These are phyloP conservation scores for Aegilops speltoides DNA, from an alignment of 176 grass and related monocot species.

Conservation along the genomic window DNA sequence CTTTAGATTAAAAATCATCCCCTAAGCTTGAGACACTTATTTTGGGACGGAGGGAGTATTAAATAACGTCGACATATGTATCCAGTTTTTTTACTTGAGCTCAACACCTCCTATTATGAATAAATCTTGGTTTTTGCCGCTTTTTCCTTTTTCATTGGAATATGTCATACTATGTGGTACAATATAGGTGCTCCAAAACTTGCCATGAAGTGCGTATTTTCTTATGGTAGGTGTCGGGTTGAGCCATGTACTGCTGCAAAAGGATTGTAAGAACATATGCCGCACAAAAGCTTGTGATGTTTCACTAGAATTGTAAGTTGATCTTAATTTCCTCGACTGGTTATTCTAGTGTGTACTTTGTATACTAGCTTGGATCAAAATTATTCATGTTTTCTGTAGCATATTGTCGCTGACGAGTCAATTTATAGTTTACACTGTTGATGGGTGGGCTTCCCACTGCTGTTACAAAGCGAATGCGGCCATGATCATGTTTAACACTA, in stretches of 20 bases:
- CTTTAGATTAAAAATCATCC: neutral
- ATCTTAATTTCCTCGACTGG: neutral
- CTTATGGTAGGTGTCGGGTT: slow-evolving; percentile 12
- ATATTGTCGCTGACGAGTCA: neutral
- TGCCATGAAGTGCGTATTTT: neutral
- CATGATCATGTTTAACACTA: slow-evolving; percentile 6
- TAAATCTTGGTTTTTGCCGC: neutral
- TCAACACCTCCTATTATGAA: neutral
- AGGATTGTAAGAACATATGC: slow-evolving; percentile 44
- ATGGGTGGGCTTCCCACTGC: neutral
- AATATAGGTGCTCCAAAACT: neutral
- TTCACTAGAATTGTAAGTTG: slow-evolving; percentile 52
- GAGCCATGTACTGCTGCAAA: slow-evolving; percentile 44
- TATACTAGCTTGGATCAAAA: neutral
- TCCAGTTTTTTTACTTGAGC: neutral
- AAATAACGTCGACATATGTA: neutral
- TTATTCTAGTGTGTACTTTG: slow-evolving; percentile 1
- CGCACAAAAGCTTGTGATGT: slow-evolving; percentile 39
- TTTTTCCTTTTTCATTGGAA: neutral
- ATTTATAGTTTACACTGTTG: neutral
- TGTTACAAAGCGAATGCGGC: neutral
- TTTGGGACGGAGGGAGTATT: neutral
- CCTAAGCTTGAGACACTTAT: too few relatives aligned
- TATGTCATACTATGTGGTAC: neutral
- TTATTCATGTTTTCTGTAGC: neutral